These are phyloP conservation scores for Umbellularia californica DNA, from an alignment of 164 flowering plant genomes.

Conservation along the genomic window DNA sequence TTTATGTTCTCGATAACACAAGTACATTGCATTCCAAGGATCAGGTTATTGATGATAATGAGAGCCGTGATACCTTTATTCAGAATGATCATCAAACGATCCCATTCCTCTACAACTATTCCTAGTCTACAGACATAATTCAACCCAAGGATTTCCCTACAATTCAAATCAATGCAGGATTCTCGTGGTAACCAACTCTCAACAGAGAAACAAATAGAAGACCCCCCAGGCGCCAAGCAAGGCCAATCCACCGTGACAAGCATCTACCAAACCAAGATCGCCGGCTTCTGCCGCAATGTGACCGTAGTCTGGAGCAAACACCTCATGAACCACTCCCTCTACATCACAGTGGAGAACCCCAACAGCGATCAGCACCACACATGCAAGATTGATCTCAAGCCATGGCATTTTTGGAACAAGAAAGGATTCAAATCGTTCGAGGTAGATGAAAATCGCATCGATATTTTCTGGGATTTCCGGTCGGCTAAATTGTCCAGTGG, in stretches of 20 bases:
- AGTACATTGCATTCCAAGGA: not conserved
- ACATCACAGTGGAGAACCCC: slow-evolving; percentile 32
- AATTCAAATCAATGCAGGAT: not conserved
- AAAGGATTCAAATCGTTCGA: slow-evolving; percentile 74
- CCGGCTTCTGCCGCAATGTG: slow-evolving; percentile 23
- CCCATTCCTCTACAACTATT: not conserved
- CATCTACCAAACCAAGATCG: slow-evolving; percentile 38
- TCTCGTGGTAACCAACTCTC: not conserved
- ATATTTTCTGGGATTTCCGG: slow-evolving; percentile 78
- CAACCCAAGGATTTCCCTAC: not conserved
- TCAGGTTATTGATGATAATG: not conserved
- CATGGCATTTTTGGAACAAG: slow-evolving; percentile 94
- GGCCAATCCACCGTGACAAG: slow-evolving; percentile 36
- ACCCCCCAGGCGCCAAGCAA: slow-evolving; percentile 13
- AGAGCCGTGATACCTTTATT: too few species aligned
- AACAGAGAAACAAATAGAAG: slow-evolving; percentile 18
- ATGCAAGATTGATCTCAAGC: slow-evolving; percentile 86
- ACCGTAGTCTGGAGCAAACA: slow-evolving; percentile 49
- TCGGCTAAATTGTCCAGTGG: slow-evolving; percentile 64
- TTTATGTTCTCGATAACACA: not conserved
- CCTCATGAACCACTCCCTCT: slow-evolving; percentile 32
- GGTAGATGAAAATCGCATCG: slow-evolving; percentile 52
- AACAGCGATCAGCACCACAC: slow-evolving; percentile 30
- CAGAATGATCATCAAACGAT: not conserved
- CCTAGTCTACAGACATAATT: not conserved